Conservation (phyloP, 164 flowering plant genomes). For the Berberis thunbergii region DNA sequence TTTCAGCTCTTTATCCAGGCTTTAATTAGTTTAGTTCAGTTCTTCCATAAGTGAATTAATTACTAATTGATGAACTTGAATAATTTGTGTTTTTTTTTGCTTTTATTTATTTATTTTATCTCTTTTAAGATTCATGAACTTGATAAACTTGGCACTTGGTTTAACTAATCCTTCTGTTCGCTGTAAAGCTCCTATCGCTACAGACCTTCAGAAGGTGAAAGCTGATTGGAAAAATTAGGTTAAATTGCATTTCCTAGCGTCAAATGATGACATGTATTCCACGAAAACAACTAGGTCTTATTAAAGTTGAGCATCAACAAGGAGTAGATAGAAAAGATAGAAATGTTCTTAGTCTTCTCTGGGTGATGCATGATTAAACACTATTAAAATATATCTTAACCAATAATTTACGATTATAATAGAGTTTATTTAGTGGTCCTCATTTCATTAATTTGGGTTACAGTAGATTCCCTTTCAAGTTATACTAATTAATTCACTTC, state of each 20-base stretch:
- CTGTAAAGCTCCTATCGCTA: not conserved
- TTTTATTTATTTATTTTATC: no score
- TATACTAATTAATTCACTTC: constrained; percentile 13
- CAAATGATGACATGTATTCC: constrained; percentile 15
- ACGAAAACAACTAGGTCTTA: constrained; percentile 12
- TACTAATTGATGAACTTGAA: no score
- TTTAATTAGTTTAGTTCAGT: no score
- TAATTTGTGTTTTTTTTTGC: no score
- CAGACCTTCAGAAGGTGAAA: not conserved
- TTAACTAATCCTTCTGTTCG: no score
- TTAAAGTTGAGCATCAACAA: constrained; percentile 1
- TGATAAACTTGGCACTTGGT: no score
- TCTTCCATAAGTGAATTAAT: no score
- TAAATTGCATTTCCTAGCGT: constrained; percentile 10
- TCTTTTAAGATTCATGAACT: no score
- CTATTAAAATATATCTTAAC: constrained; percentile 9
- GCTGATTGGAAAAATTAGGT: constrained; percentile 13
- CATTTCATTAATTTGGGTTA: constrained; percentile 22
- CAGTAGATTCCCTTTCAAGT: constrained; percentile 19
- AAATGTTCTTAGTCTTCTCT: constrained; percentile 9
- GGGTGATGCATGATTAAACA: constrained; percentile 27
- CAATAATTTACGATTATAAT: constrained; percentile 4
- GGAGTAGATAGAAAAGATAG: constrained; percentile 10
- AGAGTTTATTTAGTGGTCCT: constrained; percentile 24
- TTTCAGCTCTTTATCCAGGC: no score